These are phyloP conservation scores for Exsudoporus floridanus DNA, from an alignment of 1,284 basidiomycete species.

Conservation along the genomic window DNA sequence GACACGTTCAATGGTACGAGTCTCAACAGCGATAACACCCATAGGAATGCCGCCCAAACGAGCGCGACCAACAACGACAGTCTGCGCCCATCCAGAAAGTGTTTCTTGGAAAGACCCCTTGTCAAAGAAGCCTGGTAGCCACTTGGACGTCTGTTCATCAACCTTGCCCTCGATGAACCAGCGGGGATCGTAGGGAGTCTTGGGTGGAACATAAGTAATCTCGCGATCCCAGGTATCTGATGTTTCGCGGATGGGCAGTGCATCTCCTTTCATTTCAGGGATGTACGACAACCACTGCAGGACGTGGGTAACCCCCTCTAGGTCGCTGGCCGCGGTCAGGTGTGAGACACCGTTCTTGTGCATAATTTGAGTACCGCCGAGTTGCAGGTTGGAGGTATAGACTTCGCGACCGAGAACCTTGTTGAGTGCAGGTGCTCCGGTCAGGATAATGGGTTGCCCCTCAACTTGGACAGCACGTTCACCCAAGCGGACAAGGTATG, in stretches of 20 bases:
- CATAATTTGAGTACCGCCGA: constrained; percentile 99
- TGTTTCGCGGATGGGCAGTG: constrained; percentile 73
- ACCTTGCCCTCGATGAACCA: constrained; percentile 96
- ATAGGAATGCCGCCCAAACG: constrained; percentile 96
- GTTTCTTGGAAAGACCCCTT: constrained; percentile 96
- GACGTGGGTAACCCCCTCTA: constrained; percentile 92
- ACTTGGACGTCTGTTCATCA: constrained; percentile 78
- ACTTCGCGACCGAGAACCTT: constrained; percentile 99
- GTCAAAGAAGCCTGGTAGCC: constrained; percentile 94
- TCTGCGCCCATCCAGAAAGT: constrained; percentile 95
- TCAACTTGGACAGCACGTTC: constrained; percentile 99
- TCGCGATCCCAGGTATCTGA: constrained; percentile 90
- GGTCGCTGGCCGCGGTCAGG: constrained; percentile 89
- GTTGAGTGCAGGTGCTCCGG: constrained; percentile 95
- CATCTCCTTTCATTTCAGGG: constrained; percentile 75
- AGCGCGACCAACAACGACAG: constrained; percentile 95
- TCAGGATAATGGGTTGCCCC: constrained; percentile 98
- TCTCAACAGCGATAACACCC: constrained; percentile 98
- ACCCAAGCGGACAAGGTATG: constrained; percentile 97
- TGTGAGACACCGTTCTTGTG: constrained; percentile 99
- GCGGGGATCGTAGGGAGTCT: constrained; percentile 94
- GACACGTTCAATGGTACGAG: constrained; percentile 94
- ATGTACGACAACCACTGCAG: constrained; percentile 96
- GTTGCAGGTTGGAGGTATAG: constrained; percentile 97
- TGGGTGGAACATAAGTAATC: constrained; percentile 88